Evolutionary conservation across 1,284 basidiomycete species (phyloP).

Genomic region (Stygiomarasmius scandens): DNA sequence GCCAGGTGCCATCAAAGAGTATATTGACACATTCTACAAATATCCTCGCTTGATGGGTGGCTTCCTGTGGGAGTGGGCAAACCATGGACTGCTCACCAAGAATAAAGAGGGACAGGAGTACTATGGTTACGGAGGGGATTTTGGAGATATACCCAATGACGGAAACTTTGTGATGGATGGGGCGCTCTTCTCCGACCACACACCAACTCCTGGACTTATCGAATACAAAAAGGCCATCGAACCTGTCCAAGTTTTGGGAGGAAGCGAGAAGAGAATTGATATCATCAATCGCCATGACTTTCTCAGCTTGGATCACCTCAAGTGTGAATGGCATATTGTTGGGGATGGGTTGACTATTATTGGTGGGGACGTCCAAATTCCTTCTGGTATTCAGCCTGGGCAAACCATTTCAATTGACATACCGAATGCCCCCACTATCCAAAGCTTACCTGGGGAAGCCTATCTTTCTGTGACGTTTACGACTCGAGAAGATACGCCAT

Average conservation of each 20-base stretch:
- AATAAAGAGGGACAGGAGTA: constrained; percentile 9
- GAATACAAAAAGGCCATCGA: constrained; percentile 17
- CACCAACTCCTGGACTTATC: constrained; percentile 8
- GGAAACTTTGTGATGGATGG: constrained; percentile 18
- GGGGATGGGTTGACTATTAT: constrained; percentile 3
- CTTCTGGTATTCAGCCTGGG: constrained; percentile 3
- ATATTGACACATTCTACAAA: constrained; percentile 17
- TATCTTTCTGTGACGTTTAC: constrained; percentile 8
- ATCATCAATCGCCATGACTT: constrained; percentile 18
- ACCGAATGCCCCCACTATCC: not conserved
- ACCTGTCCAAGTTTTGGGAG: constrained; percentile 10
- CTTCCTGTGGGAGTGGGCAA: constrained; percentile 15
- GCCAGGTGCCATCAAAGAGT: constrained; percentile 15
- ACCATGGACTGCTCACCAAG: constrained; percentile 13
- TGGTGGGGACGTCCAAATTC: constrained; percentile 7
- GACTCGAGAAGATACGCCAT: not conserved
- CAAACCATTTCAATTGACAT: constrained; percentile 1
- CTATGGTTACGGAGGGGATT: constrained; percentile 17
- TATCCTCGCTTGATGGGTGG: constrained; percentile 14
- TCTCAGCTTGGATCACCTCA: constrained; percentile 13
- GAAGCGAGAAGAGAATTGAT: constrained; percentile 5
- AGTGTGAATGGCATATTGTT: constrained; percentile 8
- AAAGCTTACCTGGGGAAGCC: constrained; percentile 6
- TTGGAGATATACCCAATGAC: constrained; percentile 14
- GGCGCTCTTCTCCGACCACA: constrained; percentile 12